Base-by-base conservation (phyloP, 2,329 filamentous ascomycete species). In the Cladosporium sp. region DNA sequence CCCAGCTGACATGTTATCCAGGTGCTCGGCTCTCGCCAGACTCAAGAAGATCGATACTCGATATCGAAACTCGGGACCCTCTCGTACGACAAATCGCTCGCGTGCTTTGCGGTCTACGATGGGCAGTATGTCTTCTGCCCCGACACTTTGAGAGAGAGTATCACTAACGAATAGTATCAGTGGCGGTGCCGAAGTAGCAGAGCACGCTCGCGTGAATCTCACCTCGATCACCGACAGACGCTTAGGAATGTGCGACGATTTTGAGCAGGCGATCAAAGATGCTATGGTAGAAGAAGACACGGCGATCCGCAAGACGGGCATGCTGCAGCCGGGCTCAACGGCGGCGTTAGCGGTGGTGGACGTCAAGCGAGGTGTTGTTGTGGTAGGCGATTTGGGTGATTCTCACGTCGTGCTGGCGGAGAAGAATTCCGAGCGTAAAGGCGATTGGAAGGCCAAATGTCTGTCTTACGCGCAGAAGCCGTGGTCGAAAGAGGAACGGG, bases 211-310 rank as follows among this genome's bases (percentile, higher is more conserved):
- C 18, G n/a, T 33, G 7, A 63, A 63, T n/a, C 61, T 63, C n/a
- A 28, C 55, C 50, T 63, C 61, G 8, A 23, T 23, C 8, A 63
- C 56, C 35, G 61, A 63, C 23, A 16, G 61, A 7, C 61, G 61
- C 8, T n/a, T 63, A 18, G 5, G 26, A 4, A 37, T 55, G n/a
- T 63, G 61, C 61, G 61, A 63, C 10, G 61, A 63, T 37, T 44
- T 44, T n/a, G 61, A 63, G 49, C 61, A 63, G 46, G 61, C 61
- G 8, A 63, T 63, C 50, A 55, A 44, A 46, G 61, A 63, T 28
- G 61, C 61, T 5, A 29, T 63, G 33, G 21, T 63, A 16, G 61
- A 63, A 31, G 61, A 63, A 56, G 61, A 63, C 50, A 31, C 18
- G 6, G 61, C 33, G 8, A 63, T 63, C 6, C 50, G 61, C 2